Base-by-base conservation (phyloP, 1,284 basidiomycete species). In the Grifola frondosa region DNA sequence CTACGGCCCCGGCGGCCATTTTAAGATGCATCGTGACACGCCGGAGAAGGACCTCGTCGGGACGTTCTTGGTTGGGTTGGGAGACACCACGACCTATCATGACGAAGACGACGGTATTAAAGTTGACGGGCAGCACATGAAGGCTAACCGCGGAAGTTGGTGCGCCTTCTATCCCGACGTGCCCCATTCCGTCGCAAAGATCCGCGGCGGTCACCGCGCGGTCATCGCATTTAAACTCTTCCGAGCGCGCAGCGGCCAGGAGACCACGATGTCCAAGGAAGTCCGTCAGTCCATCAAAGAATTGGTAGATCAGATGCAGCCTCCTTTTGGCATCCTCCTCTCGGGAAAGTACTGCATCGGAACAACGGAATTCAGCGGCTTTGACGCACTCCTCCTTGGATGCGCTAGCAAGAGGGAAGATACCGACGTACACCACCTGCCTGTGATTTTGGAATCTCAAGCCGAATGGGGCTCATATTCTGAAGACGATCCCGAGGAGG, bases 81-180 rank as follows among this genome's bases (percentile, higher is more conserved):
- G 57, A 9, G 47, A 47, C 13, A 41, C 46, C 24, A 41, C 39
- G 11, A 17, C 30, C 16, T 3, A 11, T 9, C n/a, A n/a, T n/a
- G n/a, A n/a, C n/a, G n/a, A n/a, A n/a, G 21, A n/a, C 5, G 39
- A 33, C 3, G 36, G 46, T 6, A 34, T 59, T 15, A 19, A 37
- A 6, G 52, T 59, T 13, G 53, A 47, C 11, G 44, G 40, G 9
- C 22, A 42, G 7, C 15, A 19, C 3, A 34, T 42, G n/a, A 29
- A 10, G 4, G 57, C 60, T 1, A 22, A 46, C 22, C 15, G 37
- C 8, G 51, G 58, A 0, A 24, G 34, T 4, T 68, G 65, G 64
- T 56, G 61, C 16, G 66, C 64, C 1, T 69, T 71, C 44, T 68
- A 65, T 49, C 62, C 69, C 1, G 68, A 72, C 47, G 62, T 67